Conservation (phyloP, 768 basidiomycete species). For the Trametopsis cervina region DNA sequence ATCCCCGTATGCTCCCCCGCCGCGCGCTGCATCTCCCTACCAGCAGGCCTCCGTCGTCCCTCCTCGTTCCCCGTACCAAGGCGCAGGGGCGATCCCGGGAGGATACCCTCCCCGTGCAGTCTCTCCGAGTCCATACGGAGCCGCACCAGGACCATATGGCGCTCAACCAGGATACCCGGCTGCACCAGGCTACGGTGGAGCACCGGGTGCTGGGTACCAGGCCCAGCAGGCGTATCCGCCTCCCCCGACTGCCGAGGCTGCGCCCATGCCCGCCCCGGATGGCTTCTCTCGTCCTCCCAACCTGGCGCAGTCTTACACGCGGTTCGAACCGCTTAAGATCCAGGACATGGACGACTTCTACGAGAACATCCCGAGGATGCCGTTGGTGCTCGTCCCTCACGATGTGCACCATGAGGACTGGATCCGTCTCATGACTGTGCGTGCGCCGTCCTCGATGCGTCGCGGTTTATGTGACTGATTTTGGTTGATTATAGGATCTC, state of each 20-base stretch:
- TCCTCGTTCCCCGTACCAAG: conserved; percentile 7
- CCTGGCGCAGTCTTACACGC: conserved; percentile 55
- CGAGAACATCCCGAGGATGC: conserved; percentile 64
- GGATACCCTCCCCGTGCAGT: conserved; percentile 39
- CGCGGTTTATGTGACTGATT: conserved; percentile 3
- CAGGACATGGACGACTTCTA: conserved; percentile 74
- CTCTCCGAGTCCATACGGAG: not conserved
- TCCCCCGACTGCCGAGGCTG: conserved; percentile 1
- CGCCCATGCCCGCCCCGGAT: conserved; percentile 44
- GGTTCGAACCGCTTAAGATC: conserved; percentile 65
- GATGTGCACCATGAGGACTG: conserved; percentile 78
- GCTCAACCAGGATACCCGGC: conserved; percentile 3
- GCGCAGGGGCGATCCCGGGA: conserved; percentile 23
- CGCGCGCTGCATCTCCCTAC: conserved; percentile 16
- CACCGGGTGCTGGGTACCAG: conserved; percentile 2
- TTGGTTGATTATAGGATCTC: conserved; percentile 64
- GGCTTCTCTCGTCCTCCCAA: conserved; percentile 72
- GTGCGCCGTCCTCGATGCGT: conserved; percentile 15
- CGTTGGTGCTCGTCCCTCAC: conserved; percentile 61
- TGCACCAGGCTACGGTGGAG: conserved; percentile 4
- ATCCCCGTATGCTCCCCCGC: conserved; percentile 1
- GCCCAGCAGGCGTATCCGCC: conserved; percentile 5
- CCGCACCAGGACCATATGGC: conserved; percentile 10
- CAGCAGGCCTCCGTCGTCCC: conserved; percentile 5
- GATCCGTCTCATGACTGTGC: conserved; percentile 70